Conservation (phyloP, 306 rosid species). For the Dryas octopetala region DNA sequence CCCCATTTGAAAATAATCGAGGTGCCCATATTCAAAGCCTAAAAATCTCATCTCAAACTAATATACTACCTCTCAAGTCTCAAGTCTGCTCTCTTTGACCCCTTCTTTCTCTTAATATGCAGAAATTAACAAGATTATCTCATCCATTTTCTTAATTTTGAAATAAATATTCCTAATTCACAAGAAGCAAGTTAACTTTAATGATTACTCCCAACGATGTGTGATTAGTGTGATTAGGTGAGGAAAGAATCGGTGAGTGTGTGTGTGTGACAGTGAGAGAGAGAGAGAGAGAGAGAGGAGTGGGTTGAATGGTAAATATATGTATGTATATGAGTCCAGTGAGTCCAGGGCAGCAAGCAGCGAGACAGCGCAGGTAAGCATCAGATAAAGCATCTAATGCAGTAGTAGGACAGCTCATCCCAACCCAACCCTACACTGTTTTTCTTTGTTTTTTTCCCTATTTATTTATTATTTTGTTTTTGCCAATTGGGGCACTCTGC, state of each 20-base stretch:
- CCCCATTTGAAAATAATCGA: background rate
- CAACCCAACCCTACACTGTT: slow-evolving; percentile 38
- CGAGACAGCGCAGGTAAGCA: slow-evolving; percentile 38
- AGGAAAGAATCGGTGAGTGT: background rate
- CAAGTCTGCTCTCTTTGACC: too few species aligned
- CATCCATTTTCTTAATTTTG: too few species aligned
- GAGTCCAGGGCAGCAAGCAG: slow-evolving; percentile 29
- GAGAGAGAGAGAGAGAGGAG: background rate
- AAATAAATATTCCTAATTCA: background rate
- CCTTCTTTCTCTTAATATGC: background rate
- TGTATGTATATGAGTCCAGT: background rate
- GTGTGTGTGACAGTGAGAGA: background rate
- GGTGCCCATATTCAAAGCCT: slow-evolving; percentile 2
- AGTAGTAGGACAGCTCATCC: slow-evolving; percentile 56
- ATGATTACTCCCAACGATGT: background rate
- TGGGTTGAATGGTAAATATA: slow-evolving; percentile 30
- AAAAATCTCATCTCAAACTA: too few species aligned
- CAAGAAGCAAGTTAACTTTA: background rate
- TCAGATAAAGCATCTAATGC: slow-evolving; percentile 60
- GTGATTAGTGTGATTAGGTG: slow-evolving; percentile 2
- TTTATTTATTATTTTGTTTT: background rate
- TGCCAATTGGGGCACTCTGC: slow-evolving; percentile 25
- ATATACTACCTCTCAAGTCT: too few species aligned
- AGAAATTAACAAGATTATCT: background rate
- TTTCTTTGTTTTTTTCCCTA: slow-evolving; percentile 7